phyloP scores from a whole-genome alignment of 495 filamentous ascomycete genomes.

The Aspergillus panamensis region DNA sequence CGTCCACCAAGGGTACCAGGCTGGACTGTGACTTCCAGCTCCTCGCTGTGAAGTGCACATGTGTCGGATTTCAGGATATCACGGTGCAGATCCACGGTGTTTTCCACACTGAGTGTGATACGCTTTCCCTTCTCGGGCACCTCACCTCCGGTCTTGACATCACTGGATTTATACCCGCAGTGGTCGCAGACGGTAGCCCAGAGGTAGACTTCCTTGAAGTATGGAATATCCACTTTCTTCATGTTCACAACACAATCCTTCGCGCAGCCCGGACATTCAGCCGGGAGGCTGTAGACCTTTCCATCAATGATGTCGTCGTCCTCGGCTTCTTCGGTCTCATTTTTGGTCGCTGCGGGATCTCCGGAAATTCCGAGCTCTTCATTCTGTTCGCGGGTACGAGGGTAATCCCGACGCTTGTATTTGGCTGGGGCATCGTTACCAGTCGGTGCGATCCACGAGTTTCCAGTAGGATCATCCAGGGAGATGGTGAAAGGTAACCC shows the following conservation, averaged over 20 bases:
- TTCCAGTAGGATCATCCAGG: slow-evolving; percentile 90
- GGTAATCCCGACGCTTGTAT: slow-evolving; percentile 77
- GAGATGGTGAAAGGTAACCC: slow-evolving; percentile 83
- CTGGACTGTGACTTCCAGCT: slow-evolving; percentile 77
- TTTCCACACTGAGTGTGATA: slow-evolving; percentile 73
- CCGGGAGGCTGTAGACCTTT: slow-evolving; percentile 84
- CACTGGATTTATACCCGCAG: slow-evolving; percentile 92
- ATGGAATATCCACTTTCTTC: slow-evolving; percentile 93
- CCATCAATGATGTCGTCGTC: slow-evolving; percentile 81
- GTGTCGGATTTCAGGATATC: slow-evolving; percentile 97
- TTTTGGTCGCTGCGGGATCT: slow-evolving; percentile 32
- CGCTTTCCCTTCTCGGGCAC: slow-evolving; percentile 83
- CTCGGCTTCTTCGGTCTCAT: slow-evolving; percentile 38
- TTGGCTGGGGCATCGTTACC: slow-evolving; percentile 66
- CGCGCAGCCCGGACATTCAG: slow-evolving; percentile 85
- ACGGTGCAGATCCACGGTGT: slow-evolving; percentile 71
- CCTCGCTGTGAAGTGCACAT: slow-evolving; percentile 76
- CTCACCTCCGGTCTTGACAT: slow-evolving; percentile 93
- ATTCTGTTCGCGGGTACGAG: slow-evolving; percentile 81
- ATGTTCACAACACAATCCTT: slow-evolving; percentile 81
- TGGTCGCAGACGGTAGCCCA: slow-evolving; percentile 84
- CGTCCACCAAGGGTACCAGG: slow-evolving; percentile 93
- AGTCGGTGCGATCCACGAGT: slow-evolving; percentile 93
- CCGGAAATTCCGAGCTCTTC: slow-evolving; percentile 66
- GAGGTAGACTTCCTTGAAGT: slow-evolving; percentile 92